Percentiles rank a stretch among this genome's conserved stretches.
Evolutionary conservation across 176 grass and related monocot genomes (phyloP).

Genomic region (Bonia amplexicaulis): DNA sequence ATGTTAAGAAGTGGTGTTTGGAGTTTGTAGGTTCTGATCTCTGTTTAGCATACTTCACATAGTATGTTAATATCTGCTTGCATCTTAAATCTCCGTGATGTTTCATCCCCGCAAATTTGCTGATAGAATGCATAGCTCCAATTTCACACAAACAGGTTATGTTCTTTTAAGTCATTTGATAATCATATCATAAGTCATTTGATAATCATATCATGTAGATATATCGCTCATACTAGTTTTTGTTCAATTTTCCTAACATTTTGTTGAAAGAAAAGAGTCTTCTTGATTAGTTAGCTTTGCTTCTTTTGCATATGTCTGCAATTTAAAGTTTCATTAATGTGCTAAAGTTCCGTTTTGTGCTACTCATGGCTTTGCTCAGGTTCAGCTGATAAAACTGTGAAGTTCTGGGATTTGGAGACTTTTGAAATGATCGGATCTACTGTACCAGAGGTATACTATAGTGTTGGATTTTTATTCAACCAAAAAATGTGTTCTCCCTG

Average conservation of each 20-base stretch:
- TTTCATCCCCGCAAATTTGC: not conserved
- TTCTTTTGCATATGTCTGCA: not conserved
- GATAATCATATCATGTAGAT: not conserved
- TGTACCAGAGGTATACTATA: no score
- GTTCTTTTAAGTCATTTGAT: not conserved
- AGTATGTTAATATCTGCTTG: no score
- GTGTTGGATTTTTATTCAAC: not conserved
- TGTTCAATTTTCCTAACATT: not conserved
- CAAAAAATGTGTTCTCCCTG: not conserved
- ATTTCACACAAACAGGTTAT: no score
- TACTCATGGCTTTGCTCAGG: no score
- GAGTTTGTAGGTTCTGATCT: no score
- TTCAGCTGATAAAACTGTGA: no score
- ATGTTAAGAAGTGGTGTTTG: no score
- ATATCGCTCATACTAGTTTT: not conserved
- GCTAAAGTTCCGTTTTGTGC: not conserved
- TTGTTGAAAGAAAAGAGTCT: not conserved
- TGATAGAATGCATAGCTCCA: not conserved
- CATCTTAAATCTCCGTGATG: not conserved
- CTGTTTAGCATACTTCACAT: no score
- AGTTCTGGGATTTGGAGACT: no score
- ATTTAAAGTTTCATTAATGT: not conserved
- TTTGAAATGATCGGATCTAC: no score
- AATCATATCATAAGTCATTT: not conserved
- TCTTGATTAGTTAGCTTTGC: not conserved